These are phyloP conservation scores for Rhododendron ovatum DNA, from an alignment of 148 eudicot genomes.

Conservation along the genomic window DNA sequence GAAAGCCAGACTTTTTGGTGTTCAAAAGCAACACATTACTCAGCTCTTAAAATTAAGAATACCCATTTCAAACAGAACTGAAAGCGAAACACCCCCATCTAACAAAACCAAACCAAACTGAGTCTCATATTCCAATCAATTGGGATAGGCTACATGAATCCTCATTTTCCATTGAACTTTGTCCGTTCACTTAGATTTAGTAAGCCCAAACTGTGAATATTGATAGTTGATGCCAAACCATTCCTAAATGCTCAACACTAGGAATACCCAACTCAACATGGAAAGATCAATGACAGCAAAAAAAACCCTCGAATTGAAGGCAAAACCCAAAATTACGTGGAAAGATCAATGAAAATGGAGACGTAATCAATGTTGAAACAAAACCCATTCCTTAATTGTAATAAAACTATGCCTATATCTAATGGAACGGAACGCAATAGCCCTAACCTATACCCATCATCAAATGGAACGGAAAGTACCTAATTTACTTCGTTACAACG, in stretches of 20 bases:
- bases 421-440: background rate
- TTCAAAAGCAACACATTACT: background rate
- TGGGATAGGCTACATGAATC: too few species aligned
- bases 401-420: background rate
- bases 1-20: background rate
- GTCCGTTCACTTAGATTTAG: too few species aligned
- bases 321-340: background rate
- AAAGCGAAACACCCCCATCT: background rate
- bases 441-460: background rate
- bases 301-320: background rate
- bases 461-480: background rate
- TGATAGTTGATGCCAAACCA: background rate
- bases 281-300: too few species aligned
- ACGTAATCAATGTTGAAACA: background rate
- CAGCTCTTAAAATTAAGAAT: background rate
- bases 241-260: background rate
- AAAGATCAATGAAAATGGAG: background rate
- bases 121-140: too few species aligned
- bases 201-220: background rate
- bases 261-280: background rate
- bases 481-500: background rate
- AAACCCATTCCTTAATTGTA: background rate
- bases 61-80: background rate
- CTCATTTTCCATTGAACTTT: too few species aligned
- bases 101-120: too few species aligned